Evolutionary conservation across 495 filamentous ascomycete genomes (phyloP), one percentile per base, ranked within the genome.

Genomic region (Aspergillus biplanus): DNA sequence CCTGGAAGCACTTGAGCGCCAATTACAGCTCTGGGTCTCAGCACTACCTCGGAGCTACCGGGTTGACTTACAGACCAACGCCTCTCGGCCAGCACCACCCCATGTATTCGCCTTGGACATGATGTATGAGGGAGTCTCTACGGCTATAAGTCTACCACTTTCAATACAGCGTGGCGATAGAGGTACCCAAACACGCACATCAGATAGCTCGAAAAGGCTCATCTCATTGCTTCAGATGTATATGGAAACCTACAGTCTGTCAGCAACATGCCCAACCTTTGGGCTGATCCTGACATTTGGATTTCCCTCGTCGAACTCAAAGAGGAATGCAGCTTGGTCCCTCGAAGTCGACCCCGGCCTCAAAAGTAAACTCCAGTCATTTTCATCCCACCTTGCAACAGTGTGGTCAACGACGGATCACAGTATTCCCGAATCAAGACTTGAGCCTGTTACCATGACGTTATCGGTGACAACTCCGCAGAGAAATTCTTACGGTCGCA

Each of bases 91-190:
- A 21, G 69, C 71, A 0, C 75, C 75, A 0, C 77, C 77, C 2
- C 77, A 80, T 63, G 74, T 77, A 1, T 78, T 80, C n/a, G 69
- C 61, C 4, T 67, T 80, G 13, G 77, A 80, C 33, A 75, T 80
- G 68, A 73, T 71, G 42, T 77, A 77, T 42, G 72, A 78, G 59
- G 69, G 75, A 35, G 70, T 76, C 18, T 65, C 66, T 1, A 66
- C 73, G 0, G 49, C 65, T 12, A 35, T 80, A 39, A 75, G 71
- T 53, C 60, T 71, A 12, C 69, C 76, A 48, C 67, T 76, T 33
- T 72, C 75, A 0, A 35, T 66, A 7, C 69, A 71, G n/a, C 66
- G 72, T 59, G 59, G 57, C 35, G 69, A 73, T 15, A 64, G 68
- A 42, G 73, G 65, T n/a, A 58, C 69, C 4, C 58, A 65, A 37